phyloP scores from a whole-genome alignment of 2,329 filamentous ascomycete species.

The Monosporascus sp. region DNA sequence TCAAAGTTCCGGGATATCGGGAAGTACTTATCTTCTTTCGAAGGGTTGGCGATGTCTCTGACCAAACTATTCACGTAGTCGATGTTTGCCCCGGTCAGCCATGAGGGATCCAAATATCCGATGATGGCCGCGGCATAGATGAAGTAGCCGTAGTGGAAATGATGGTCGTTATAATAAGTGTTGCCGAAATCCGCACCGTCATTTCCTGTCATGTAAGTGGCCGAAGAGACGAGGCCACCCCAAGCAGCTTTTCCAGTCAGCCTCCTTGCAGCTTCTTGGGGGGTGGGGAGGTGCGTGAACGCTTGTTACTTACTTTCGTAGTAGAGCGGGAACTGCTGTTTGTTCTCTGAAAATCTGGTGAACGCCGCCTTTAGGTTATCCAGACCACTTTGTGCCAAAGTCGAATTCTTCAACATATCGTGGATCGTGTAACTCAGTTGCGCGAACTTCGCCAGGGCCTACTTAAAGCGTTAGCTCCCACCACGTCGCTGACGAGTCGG shows the following conservation, averaged over 20 bases:
- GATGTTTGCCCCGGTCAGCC: conserved; percentile 63
- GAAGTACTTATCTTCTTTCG: conserved; percentile 64
- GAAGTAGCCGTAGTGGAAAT: conserved; percentile 83
- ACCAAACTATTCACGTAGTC: conserved; percentile 79
- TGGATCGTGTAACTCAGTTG: conserved; percentile 60
- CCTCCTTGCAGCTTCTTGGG: background rate
- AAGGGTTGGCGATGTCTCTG: conserved; percentile 77
- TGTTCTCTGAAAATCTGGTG: conserved; percentile 59
- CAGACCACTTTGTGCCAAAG: conserved; percentile 53
- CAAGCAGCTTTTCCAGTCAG: conserved; percentile 48
- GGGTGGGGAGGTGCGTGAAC: background rate
- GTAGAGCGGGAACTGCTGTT: conserved; percentile 60
- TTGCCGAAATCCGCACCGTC: conserved; percentile 82
- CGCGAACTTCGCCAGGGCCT: conserved; percentile 73
- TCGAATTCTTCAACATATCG: conserved; percentile 55
- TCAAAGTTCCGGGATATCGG: conserved; percentile 82
- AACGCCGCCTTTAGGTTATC: conserved; percentile 61
- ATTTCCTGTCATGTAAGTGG: conserved; percentile 65
- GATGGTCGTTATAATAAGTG: conserved; percentile 73
- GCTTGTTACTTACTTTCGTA: conserved; percentile 50
- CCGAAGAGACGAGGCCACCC: conserved; percentile 76
- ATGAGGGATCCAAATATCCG: conserved; percentile 68
- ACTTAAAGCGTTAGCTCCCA: conserved; percentile 5
- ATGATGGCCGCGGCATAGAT: conserved; percentile 83
- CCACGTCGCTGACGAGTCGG: conserved; percentile 19